Percentiles rank a stretch among this genome's conserved stretches.
Evolutionary conservation across 2,329 filamentous ascomycete genomes (phyloP).

Genomic region (Boeremia exigua): DNA sequence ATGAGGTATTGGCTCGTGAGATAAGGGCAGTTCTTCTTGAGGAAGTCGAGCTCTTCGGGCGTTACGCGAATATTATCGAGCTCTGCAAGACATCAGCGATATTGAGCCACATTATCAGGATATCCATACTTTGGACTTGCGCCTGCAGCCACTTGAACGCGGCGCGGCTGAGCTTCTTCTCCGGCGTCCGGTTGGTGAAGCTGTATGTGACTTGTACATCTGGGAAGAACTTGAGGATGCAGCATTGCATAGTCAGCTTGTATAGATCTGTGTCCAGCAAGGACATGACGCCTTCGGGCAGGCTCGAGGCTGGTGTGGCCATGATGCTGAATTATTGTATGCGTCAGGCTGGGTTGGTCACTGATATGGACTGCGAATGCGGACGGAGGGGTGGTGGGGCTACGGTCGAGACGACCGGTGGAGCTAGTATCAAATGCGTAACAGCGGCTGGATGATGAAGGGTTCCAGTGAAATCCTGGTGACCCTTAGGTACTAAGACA

Average conservation of each 20-base stretch:
- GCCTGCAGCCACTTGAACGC: constrained; percentile 85
- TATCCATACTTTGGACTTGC: constrained; percentile 75
- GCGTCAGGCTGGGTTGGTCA: no score
- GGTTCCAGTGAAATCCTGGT: neutral
- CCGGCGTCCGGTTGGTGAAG: constrained; percentile 93
- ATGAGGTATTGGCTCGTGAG: constrained; percentile 77
- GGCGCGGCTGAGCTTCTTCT: constrained; percentile 85
- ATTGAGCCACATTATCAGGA: neutral
- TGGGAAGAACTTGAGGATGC: constrained; percentile 87
- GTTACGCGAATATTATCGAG: constrained; percentile 82
- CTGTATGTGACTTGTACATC: constrained; percentile 82
- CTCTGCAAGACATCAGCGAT: constrained; percentile 57
- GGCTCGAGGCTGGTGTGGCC: constrained; percentile 23
- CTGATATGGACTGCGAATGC: constrained; percentile 14
- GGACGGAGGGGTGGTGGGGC: constrained; percentile 41
- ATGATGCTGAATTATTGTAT: constrained; percentile 19
- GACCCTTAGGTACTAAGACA: no score
- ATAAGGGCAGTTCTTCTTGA: constrained; percentile 81
- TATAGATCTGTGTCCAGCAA: constrained; percentile 73
- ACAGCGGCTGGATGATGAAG: neutral
- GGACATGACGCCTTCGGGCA: constrained; percentile 52
- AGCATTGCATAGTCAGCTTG: constrained; percentile 97
- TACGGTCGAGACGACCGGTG: constrained; percentile 1
- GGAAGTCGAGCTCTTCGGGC: constrained; percentile 78
- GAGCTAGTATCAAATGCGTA: constrained; percentile 10